These are phyloP conservation scores for Aureobasidium subglaciale DNA, from an alignment of 2,329 filamentous ascomycete genomes.

Conservation along the genomic window DNA sequence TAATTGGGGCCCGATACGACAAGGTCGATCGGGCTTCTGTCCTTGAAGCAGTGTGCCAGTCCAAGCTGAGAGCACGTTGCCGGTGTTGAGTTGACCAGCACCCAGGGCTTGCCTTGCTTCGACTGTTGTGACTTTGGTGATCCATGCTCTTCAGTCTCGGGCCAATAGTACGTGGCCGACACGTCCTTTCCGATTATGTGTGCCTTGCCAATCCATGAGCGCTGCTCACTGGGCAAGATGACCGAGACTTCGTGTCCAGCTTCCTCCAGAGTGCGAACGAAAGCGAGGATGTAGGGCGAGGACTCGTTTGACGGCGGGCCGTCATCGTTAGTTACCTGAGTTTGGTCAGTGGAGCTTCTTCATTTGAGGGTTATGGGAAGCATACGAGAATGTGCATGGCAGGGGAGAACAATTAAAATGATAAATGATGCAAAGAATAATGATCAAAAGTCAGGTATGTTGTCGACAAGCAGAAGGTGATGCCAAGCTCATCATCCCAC, in stretches of 20 bases:
- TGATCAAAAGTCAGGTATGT: too few species aligned
- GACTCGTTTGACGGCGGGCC: constrained; percentile 44
- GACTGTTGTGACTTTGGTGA: constrained; percentile 1
- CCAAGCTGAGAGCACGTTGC: constrained; percentile 45
- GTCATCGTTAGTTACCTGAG: constrained; percentile 45
- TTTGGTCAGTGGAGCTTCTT: not conserved
- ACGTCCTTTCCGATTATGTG: constrained; percentile 79
- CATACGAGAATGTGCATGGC: constrained; percentile 21
- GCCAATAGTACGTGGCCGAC: constrained; percentile 47
- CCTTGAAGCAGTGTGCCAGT: constrained; percentile 40
- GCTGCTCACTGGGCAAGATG: constrained; percentile 80
- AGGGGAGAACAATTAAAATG: too few species aligned
- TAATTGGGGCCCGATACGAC: constrained; percentile 43
- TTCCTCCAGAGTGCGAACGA: constrained; percentile 41
- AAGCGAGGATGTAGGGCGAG: constrained; percentile 43
- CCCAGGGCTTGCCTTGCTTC: constrained; percentile 39
- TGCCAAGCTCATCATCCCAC: not conserved
- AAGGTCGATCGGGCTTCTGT: constrained; percentile 39
- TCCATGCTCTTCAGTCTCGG: constrained; percentile 30
- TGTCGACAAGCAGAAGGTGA: not conserved
- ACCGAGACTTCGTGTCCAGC: constrained; percentile 86
- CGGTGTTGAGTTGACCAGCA: constrained; percentile 44
- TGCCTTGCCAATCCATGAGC: constrained; percentile 97
- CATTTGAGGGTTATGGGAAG: not conserved
- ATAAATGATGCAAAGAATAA: too few species aligned